Base-by-base conservation (phyloP, 1,284 basidiomycete species). In the Somion occarium region DNA sequence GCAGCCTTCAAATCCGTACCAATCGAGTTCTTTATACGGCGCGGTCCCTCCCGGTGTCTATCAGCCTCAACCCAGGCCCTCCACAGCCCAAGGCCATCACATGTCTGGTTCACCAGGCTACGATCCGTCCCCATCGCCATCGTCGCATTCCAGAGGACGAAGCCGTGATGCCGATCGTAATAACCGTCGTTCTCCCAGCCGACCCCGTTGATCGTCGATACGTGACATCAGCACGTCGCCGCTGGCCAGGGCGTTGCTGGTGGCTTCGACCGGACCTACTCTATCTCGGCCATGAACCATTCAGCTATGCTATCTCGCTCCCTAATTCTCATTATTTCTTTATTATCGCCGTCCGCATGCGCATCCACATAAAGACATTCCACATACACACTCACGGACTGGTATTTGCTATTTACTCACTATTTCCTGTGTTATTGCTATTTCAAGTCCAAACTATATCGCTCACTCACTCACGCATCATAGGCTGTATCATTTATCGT, bases 1-100 rank as follows among this genome's bases (percentile, higher is more conserved):
- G 5, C 42, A n/a, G 5, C 69, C 74, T 15, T 66, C 69, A 38
- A 65, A 82, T 49, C 68, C 79, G 2, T 83, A 78, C 62, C 62
- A 73, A n/a, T 64, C 74, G 49, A 54, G 73, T 9, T 62, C 73
- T 43, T 73, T 73, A 44, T 38, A 64, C 15, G 74, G 76, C 44
- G 24, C 37, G 24, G 43, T 47, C 15, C 48, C 54, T 13, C 46
- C 45, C n/a, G 54, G 48, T 24, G 50, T 55, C 30, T 53, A 51
- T 25, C 49, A 53, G 22, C 57, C 59, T 5, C 19, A 22, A 22
- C 19, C 19, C 5, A 13, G 19, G 13, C 42, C 42, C 4, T 43
- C 18, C 5, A 19, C 42, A 19, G 42, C 42, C 23, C 13, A 24
- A 19, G 42, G 19, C 5, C 19, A 23, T 5, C 38, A 39, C 20